These are phyloP conservation scores for Lichtheimia ornata DNA, from an alignment of 371 early-diverging fungal genomes.

Conservation along the genomic window DNA sequence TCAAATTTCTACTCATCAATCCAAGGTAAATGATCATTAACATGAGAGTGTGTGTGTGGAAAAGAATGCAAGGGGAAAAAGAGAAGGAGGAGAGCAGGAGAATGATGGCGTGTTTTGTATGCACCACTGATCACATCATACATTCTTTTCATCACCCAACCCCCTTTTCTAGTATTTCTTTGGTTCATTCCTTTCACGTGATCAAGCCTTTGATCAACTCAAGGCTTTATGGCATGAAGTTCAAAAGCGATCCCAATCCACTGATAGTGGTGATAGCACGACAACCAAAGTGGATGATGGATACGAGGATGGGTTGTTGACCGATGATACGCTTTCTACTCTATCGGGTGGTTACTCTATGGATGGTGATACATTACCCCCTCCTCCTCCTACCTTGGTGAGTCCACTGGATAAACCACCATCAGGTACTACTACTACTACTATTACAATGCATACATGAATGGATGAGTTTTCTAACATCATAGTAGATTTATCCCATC, in stretches of 20 bases:
- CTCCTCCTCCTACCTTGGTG: constrained; percentile 1
- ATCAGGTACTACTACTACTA: background rate
- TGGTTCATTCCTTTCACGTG: constrained; percentile 79
- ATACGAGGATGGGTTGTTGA: constrained; percentile 5
- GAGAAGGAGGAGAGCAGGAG: too few species aligned
- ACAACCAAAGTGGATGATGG: constrained; percentile 10
- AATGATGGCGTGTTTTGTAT: too few species aligned
- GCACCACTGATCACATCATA: too few species aligned
- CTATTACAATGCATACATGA: background rate
- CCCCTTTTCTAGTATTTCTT: constrained; percentile 61
- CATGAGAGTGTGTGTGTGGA: background rate
- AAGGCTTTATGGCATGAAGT: constrained; percentile 61
- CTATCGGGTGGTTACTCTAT: constrained; percentile 1
- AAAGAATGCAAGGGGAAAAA: too few species aligned
- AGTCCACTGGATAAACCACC: constrained; percentile 1
- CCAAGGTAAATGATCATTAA: constrained; percentile 46
- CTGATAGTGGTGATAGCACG: constrained; percentile 4
- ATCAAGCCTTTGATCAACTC: constrained; percentile 72
- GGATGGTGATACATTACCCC: constrained; percentile 6
- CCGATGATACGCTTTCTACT: constrained; percentile 9
- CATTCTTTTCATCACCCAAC: background rate
- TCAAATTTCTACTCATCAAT: constrained; percentile 70
- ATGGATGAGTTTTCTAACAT: background rate
- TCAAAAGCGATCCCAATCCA: constrained; percentile 5
- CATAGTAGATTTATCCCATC: background rate